Conservation (phyloP, 441 rosid species). For the Arabidopsis hybrid region DNA sequence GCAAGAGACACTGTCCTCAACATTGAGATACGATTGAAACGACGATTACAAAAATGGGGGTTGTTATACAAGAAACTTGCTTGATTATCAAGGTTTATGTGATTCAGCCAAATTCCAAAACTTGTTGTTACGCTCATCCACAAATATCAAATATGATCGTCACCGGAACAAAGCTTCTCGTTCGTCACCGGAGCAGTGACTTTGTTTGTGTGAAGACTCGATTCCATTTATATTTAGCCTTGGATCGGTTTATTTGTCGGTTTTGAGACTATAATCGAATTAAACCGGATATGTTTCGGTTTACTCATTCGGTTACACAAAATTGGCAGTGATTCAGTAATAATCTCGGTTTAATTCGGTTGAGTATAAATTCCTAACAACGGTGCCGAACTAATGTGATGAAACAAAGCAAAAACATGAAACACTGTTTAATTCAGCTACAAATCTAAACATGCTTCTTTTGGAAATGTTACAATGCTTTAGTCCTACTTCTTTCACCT, state of each 20-base stretch:
- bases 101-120: neutral
- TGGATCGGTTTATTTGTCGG: neutral
- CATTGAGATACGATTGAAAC: conserved; percentile 37
- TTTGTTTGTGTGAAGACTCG: neutral
- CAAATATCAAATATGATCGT: neutral
- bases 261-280: neutral
- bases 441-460: neutral
- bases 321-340: too few relatives aligned
- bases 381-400: neutral
- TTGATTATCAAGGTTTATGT: neutral
- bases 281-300: neutral
- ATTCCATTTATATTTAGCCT: neutral
- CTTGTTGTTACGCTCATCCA: neutral
- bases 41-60: neutral
- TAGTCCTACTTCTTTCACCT: conserved; percentile 36
- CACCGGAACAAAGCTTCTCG: neutral
- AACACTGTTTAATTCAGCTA: conserved; percentile 5
- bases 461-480: conserved; percentile 24
- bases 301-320: neutral
- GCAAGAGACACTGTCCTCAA: conserved; percentile 43
- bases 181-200: neutral
- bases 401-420: neutral
- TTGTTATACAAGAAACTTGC: neutral
- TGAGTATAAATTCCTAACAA: neutral
- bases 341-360: too few relatives aligned